phyloP scores from a whole-genome alignment of 495 filamentous ascomycete genomes.

The Trichoderma virens region DNA sequence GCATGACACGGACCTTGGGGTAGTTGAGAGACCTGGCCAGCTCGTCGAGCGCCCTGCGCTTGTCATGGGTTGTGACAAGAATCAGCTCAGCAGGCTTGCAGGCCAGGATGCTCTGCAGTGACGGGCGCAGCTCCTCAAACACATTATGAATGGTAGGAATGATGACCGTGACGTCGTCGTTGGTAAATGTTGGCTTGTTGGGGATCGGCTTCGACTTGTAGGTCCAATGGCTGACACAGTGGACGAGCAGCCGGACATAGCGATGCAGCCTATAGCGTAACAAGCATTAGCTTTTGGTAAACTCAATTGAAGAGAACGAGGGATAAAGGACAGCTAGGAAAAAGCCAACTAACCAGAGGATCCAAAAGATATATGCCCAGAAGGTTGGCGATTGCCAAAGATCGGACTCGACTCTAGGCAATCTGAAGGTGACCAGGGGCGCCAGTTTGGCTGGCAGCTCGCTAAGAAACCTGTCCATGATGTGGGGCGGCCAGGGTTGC shows the following conservation, averaged over 20 bases:
- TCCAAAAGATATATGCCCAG: constrained; percentile 29
- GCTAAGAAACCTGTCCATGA: constrained; percentile 4
- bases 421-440: background rate
- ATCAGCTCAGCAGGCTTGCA: constrained; percentile 45
- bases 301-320: background rate
- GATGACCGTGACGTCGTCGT: constrained; percentile 48
- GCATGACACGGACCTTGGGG: constrained; percentile 36
- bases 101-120: constrained; percentile 46
- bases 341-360: constrained; percentile 35
- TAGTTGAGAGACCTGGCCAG: constrained; percentile 33
- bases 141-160: constrained; percentile 49
- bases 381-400: constrained; percentile 31
- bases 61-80: constrained; percentile 48
- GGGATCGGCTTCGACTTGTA: constrained; percentile 42
- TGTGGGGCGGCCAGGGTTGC: background rate
- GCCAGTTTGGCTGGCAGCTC: constrained; percentile 5
- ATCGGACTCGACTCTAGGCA: constrained; percentile 24
- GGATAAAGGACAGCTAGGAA: background rate
- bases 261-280: constrained; percentile 33
- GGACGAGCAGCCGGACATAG: constrained; percentile 46
- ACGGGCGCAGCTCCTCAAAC: constrained; percentile 44
- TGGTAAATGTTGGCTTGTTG: constrained; percentile 36
- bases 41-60: constrained; percentile 34
- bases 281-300: background rate
- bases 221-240: constrained; percentile 42